These are phyloP conservation scores for Glaciozyma martinii DNA, from an alignment of 768 basidiomycete genomes.

Conservation along the genomic window DNA sequence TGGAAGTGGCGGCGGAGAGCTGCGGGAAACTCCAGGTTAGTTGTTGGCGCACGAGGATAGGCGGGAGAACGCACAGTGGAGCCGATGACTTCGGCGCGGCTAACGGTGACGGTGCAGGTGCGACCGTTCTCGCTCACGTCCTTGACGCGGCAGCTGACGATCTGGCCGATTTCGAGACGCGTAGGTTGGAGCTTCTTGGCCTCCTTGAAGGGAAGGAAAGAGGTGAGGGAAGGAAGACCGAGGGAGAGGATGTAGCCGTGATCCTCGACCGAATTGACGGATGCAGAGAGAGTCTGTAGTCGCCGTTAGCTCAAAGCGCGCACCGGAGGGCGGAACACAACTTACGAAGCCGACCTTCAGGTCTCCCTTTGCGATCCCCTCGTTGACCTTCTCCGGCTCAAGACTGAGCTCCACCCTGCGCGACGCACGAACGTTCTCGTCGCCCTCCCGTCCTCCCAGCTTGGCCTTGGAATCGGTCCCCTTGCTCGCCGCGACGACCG, in stretches of 20 bases:
- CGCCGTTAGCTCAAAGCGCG: not conserved
- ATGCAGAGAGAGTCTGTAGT: slow-evolving; percentile 60
- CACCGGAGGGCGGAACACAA: slow-evolving; percentile 25
- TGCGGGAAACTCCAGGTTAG: slow-evolving; percentile 37
- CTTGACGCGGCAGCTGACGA: slow-evolving; percentile 59
- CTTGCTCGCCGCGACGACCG: slow-evolving; percentile 62
- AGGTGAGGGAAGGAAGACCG: slow-evolving; percentile 70
- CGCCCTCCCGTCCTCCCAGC: slow-evolving; percentile 52
- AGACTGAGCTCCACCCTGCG: slow-evolving; percentile 77
- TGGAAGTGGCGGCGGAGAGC: slow-evolving; percentile 68
- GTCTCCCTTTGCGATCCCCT: slow-evolving; percentile 67
- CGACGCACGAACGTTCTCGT: slow-evolving; percentile 58
- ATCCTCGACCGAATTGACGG: slow-evolving; percentile 79
- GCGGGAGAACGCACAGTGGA: slow-evolving; percentile 46
- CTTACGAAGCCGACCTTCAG: slow-evolving; percentile 65
- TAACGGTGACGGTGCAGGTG: slow-evolving; percentile 60
- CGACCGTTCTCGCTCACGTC: slow-evolving; percentile 68
- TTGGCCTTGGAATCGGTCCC: slow-evolving; percentile 54
- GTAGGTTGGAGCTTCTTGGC: slow-evolving; percentile 43
- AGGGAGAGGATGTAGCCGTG: slow-evolving; percentile 87
- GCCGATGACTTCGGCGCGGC: slow-evolving; percentile 47
- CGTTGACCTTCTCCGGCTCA: slow-evolving; percentile 72
- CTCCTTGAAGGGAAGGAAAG: slow-evolving; percentile 71
- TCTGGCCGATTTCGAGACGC: slow-evolving; percentile 53
- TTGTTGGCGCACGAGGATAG: not conserved